A percentile compares a stretch with the other conserved stretches of the same genome.
phyloP scores from a whole-genome alignment of 2,329 filamentous ascomycete species.

The Phyllosticta citribraziliensis region DNA sequence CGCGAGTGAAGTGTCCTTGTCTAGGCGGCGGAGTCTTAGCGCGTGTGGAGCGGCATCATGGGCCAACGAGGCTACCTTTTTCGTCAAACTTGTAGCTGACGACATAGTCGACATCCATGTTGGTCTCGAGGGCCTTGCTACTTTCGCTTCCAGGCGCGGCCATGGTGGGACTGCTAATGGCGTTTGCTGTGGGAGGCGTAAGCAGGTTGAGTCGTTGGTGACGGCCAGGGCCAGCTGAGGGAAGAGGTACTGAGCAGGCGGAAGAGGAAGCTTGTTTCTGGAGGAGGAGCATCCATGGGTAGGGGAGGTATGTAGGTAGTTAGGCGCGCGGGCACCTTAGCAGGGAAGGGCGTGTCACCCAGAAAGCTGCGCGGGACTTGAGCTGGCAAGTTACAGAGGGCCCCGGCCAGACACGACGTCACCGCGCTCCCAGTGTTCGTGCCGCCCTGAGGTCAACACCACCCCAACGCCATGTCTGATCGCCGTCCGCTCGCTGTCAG shows the following conservation, averaged over 20 bases:
- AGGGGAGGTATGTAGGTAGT: background rate
- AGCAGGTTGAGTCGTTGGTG: background rate
- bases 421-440: background rate
- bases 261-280: slow-evolving; percentile 5
- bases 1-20: slow-evolving; percentile 57
- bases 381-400: background rate
- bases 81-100: slow-evolving; percentile 66
- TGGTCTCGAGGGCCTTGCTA: slow-evolving; percentile 36
- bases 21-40: slow-evolving; percentile 32
- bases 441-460: background rate
- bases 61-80: slow-evolving; percentile 41
- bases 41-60: slow-evolving; percentile 5
- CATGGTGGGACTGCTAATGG: slow-evolving; percentile 1
- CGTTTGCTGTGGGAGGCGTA: slow-evolving; percentile 4
- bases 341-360: background rate
- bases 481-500: background rate
- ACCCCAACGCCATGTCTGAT: background rate
- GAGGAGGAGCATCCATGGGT: background rate
- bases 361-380: background rate
- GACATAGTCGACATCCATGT: slow-evolving; percentile 78
- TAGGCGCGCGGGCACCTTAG: background rate
- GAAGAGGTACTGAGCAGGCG: slow-evolving; percentile 5
- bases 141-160: slow-evolving; percentile 16
- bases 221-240: background rate
- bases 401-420: background rate